phyloP scores from a whole-genome alignment of 2,329 filamentous ascomycete species.

The Nannizziopsis barbatae region DNA sequence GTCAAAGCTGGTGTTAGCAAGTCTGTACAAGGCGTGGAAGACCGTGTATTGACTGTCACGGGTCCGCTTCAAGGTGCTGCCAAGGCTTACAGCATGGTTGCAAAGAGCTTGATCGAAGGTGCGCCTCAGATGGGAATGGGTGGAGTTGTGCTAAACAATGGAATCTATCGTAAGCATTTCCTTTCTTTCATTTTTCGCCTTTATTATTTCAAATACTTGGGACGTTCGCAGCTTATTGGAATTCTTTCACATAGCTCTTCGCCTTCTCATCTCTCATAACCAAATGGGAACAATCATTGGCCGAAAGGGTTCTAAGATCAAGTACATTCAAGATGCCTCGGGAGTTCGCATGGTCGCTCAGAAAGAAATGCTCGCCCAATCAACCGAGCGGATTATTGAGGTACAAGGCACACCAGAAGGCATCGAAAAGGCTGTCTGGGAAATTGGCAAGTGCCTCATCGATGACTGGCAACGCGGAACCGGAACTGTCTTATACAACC shows the following conservation, averaged over 20 bases:
- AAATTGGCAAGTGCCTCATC: slow-evolving; percentile 96
- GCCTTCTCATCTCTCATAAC: slow-evolving; percentile 96
- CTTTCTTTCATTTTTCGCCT: neutral
- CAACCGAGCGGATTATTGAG: slow-evolving; percentile 94
- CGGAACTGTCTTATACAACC: slow-evolving; percentile 95
- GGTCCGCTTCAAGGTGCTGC: slow-evolving; percentile 80
- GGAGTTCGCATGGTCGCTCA: slow-evolving; percentile 98
- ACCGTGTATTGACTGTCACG: slow-evolving; percentile 91
- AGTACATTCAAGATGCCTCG: slow-evolving; percentile 94
- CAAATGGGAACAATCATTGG: slow-evolving; percentile 99
- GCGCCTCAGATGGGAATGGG: slow-evolving; percentile 95
- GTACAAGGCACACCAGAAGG: slow-evolving; percentile 90
- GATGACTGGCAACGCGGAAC: slow-evolving; percentile 97
- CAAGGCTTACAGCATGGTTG: slow-evolving; percentile 86
- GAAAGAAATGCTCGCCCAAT: slow-evolving; percentile 99
- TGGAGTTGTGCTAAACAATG: slow-evolving; percentile 71
- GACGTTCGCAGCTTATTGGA: slow-evolving; percentile 7
- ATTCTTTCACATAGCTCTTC: slow-evolving; percentile 57
- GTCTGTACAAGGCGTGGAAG: slow-evolving; percentile 92
- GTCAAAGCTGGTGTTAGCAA: slow-evolving; percentile 98
- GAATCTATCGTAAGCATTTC: slow-evolving; percentile 74
- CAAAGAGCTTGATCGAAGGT: slow-evolving; percentile 80
- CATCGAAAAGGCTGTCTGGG: slow-evolving; percentile 93
- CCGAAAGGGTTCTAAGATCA: slow-evolving; percentile 93
- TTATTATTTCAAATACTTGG: neutral